Base-by-base conservation (phyloP, 805 yeast species). In the Kodamaea hsintzibuensis region DNA sequence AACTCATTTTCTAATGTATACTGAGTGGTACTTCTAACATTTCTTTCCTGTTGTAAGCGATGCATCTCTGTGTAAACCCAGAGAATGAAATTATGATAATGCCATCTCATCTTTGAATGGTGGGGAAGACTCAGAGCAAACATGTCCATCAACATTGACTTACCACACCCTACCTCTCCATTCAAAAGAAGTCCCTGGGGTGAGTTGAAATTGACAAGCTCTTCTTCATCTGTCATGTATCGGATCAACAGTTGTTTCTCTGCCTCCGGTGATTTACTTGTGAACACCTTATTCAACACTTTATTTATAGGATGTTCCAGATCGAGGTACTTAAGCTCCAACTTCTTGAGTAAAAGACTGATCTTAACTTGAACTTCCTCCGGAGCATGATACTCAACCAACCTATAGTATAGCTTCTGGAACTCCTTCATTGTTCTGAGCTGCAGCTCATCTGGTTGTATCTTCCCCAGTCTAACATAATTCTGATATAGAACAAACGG, bases 151-250 rank as follows among this genome's bases (percentile, higher is more conserved):
- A 87, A 65, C 86, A 87, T 81, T 1, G 89, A 82, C 62, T 87
- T 87, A 1, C 92, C 92, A 59, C 88, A 83, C 0, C 92, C 92
- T 3, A 84, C 89, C 55, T 81, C 88, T 2, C 88, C 89, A 66
- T 82, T 83, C 5, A 84, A 65, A 46, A 84, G 63, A 4, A 87
- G 67, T 0, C 92, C 92, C 53, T 80, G 86, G 0, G 91, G 91
- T 0, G 88, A 76, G 1, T 80, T 74, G 52, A 83, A 72, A 51
- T 80, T 73, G 3, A 67, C 60, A 33, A 85, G 63, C 57, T 83
- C 87, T 54, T 84, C 88, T 57, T 85, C 89, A 61, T 84, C 87
- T 0, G 82, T 74, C 18, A 87, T 62, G 8, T 76, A 76, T 54
- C 69, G 68, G 18, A 87, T 72, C 44, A 87, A 60, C 43, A 81